A percentile compares a stretch with the other conserved stretches of the same genome.
Evolutionary conservation across 257 asterid species (phyloP).

Genomic region (Gentiana dahurica): DNA sequence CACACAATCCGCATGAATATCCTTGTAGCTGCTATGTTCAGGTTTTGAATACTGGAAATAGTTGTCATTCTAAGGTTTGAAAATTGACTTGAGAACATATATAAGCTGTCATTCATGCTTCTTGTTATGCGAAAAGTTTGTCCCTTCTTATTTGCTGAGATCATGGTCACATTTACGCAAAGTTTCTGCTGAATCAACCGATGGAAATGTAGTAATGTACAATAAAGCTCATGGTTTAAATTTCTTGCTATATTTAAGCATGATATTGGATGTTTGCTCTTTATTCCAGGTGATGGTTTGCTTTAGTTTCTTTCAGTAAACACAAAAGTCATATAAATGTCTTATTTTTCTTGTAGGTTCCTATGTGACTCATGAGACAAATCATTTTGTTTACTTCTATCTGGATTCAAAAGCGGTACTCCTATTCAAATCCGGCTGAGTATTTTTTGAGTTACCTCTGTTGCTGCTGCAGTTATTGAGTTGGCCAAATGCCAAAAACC

Average conservation of each 20-base stretch:
- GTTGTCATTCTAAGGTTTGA: not conserved
- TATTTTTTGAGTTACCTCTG: constrained; percentile 10
- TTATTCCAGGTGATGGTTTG: too few species aligned
- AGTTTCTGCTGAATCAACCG: too few species aligned
- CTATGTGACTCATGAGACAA: constrained; percentile 96
- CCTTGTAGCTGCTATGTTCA: not conserved
- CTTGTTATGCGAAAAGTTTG: too few species aligned
- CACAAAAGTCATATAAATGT: not conserved
- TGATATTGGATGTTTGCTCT: too few species aligned
- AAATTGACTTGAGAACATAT: not conserved
- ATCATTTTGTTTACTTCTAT: constrained; percentile 98
- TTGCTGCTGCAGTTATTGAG: constrained; percentile 11
- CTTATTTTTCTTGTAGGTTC: constrained; percentile 43
- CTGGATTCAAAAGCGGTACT: constrained; percentile 92
- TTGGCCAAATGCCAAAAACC: not conserved
- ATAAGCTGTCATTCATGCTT: too few species aligned
- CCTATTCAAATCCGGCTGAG: constrained; percentile 92
- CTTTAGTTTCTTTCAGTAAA: too few species aligned
- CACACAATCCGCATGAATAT: not conserved
- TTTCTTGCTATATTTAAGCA: too few species aligned
- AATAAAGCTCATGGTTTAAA: too few species aligned
- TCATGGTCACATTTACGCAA: too few species aligned
- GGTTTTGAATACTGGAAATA: not conserved
- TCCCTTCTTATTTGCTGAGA: too few species aligned
- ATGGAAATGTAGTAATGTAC: too few species aligned